Conservation (phyloP, 192 early-diverging fungal genomes). For the Podila clonocystis region DNA sequence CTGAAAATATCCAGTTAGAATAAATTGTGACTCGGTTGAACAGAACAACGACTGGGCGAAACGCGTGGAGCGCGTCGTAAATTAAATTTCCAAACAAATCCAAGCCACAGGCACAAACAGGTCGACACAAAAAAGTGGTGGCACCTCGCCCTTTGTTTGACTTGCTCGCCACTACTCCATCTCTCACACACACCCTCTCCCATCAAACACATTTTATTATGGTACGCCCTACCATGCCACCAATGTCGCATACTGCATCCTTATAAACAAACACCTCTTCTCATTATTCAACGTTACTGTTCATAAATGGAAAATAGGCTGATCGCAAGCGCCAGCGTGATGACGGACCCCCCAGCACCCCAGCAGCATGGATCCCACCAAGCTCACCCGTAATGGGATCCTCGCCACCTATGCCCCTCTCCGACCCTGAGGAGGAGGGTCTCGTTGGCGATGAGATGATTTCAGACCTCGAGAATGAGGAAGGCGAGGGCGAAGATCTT, state of each 20-base stretch:
- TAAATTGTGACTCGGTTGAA: too few species aligned
- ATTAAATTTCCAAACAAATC: too few species aligned
- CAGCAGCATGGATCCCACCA: conserved; percentile 31
- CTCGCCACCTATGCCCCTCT: conserved; percentile 55
- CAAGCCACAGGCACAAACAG: too few species aligned
- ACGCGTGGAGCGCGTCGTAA: too few species aligned
- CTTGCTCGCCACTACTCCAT: too few species aligned
- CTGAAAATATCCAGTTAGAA: too few species aligned
- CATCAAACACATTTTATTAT: too few species aligned
- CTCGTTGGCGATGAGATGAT: conserved; percentile 62
- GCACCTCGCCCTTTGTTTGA: too few species aligned
- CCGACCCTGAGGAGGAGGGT: conserved; percentile 60
- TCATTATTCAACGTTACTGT: not conserved
- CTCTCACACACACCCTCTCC: too few species aligned
- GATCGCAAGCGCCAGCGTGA: conserved; percentile 68
- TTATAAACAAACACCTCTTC: not conserved
- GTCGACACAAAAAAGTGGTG: too few species aligned
- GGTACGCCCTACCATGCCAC: too few species aligned
- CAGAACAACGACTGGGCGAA: too few species aligned
- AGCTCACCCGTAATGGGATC: conserved; percentile 58
- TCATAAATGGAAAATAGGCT: conserved; percentile 14
- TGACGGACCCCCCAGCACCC: conserved; percentile 35
- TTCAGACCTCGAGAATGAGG: conserved; percentile 59
- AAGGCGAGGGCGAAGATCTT: conserved; percentile 89
- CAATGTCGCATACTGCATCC: not conserved